Base-by-base conservation (phyloP, 2,329 filamentous ascomycete genomes). In the Lecanicillium sp. region DNA sequence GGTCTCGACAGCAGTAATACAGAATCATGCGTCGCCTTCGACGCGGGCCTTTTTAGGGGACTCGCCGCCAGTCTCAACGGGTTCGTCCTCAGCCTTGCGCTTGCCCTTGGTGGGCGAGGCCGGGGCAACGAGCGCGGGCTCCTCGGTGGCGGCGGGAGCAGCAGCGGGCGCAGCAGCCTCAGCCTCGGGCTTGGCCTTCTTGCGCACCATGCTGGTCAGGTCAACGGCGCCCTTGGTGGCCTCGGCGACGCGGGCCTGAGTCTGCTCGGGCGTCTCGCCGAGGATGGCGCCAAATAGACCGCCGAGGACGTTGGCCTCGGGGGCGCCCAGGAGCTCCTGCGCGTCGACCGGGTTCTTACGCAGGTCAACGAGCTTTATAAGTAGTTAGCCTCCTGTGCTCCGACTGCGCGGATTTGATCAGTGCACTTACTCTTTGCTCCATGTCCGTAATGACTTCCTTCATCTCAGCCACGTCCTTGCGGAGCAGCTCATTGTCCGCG, bases 381-480 rank as follows among this genome's bases (percentile, higher is more conserved):
- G n/a, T 21, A 19, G 46, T 56, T 51, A 55, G 50, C 14, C 33
- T 32, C 19, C 14, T 17, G 21, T 44, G 51, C 33, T 5, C 17
- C 24, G 0, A 24, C 4, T 38, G 12, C 3, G 50, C 14, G 32
- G 5, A 12, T 14, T 23, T 4, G 11, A 17, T 10, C 1, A 24
- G 44, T 46, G 32, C 23, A 67, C 78, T 66, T 69, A 86, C 81
- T 55, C 86, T 74, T 62, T 84, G 78, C 67, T 89, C 82, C 79
- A 93, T 87, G 55, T 93, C 87, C 45, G 77, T 75, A 40, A 91
- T 76, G 55, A 93, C 81, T 52, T 90, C 84, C 67, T 86, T 87
- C 55, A 87, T 84, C 52, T 93, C 86, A 45, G 72, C 67, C 52
- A 93, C 85, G 51, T 78, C 74, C 52, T 72, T 73, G 56, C 79